Evolutionary conservation across 129 eudicot genomes (phyloP).

Genomic region (Escallonia herrerae): DNA sequence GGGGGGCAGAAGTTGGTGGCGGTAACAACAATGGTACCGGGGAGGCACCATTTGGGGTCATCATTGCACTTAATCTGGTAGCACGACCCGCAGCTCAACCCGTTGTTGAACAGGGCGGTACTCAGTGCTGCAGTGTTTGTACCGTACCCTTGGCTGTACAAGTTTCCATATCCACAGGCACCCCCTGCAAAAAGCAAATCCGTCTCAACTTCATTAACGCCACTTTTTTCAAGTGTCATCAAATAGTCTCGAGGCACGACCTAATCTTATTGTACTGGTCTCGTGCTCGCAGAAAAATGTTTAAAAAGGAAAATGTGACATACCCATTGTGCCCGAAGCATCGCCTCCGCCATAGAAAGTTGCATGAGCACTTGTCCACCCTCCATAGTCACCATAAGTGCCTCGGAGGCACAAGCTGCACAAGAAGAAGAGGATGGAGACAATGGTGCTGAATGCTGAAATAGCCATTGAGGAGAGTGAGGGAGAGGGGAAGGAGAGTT

Average conservation of each 20-base stretch:
- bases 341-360: constrained; percentile 91
- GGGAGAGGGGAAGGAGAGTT: constrained; percentile 4
- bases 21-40: constrained; percentile 56
- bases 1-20: constrained; percentile 91
- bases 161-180: constrained; percentile 83
- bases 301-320: neutral
- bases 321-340: constrained; percentile 94
- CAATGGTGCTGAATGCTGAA: constrained; percentile 21
- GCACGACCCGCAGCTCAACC: constrained; percentile 73
- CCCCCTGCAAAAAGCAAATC: constrained; percentile 45
- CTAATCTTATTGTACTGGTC: neutral
- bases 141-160: constrained; percentile 79
- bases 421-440: constrained; percentile 30
- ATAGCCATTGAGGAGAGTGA: constrained; percentile 31
- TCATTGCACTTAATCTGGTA: constrained; percentile 57
- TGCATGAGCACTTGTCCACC: constrained; percentile 73
- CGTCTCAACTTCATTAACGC: no score
- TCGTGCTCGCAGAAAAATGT: neutral
- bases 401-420: constrained; percentile 13
- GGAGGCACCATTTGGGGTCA: constrained; percentile 61
- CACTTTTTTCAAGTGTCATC: no score
- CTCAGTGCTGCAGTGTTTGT: constrained; percentile 84
- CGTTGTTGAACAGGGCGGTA: constrained; percentile 79
- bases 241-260: no score
- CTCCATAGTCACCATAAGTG: constrained; percentile 36